Evolutionary conservation across 805 yeast species (phyloP), one percentile per base, ranked within the genome.

Genomic region (Kluyveromyces siamensis): DNA sequence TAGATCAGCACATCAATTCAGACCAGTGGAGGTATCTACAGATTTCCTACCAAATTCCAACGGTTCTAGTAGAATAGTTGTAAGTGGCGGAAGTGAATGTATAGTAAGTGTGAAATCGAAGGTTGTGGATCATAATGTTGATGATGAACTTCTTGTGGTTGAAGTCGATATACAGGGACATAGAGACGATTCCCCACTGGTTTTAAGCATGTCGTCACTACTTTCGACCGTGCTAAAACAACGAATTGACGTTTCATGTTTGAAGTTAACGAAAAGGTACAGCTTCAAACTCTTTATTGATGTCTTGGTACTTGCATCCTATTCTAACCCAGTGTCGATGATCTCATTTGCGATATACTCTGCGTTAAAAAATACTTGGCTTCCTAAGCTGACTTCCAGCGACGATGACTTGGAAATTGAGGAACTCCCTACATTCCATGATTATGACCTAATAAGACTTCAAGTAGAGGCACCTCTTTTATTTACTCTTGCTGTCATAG

Each of bases 1-100:
- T 1, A 76, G 99, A 58, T 68, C 72, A 8, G 72, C 72, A 13
- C 71, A 75, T 50, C 96, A 89, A 64, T 85, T 86, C 60, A 75
- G 97, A 55, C 96, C 97, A 0, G 67, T 93, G 43, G 95, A 88
- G 60, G 86, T 95, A 3, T 80, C 80, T 13, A 80, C 87, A 8
- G 83, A 83, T 45, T 84, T 91, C 57, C 72, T 93, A 50, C 93
- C 96, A 0, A 79, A 83, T 46, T 85, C 96, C 2, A 87, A 91
- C 67, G 99, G 99, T 13, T 89, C 97, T 2, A 84, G 97, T 0
- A 76, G 96, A 68, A 79, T 91, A 17, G 76, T 89, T 54, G 76
- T 88, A 35, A 76, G 85, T 44, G 98, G 91, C 65, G 98, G 99
- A 19, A 80, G 88, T 52, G 98, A 93, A 67, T 88, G 96, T 58